Evolutionary conservation across 345 rosid genomes (phyloP), one percentile per base, ranked within the genome.

Genomic region (Adansonia digitata): DNA sequence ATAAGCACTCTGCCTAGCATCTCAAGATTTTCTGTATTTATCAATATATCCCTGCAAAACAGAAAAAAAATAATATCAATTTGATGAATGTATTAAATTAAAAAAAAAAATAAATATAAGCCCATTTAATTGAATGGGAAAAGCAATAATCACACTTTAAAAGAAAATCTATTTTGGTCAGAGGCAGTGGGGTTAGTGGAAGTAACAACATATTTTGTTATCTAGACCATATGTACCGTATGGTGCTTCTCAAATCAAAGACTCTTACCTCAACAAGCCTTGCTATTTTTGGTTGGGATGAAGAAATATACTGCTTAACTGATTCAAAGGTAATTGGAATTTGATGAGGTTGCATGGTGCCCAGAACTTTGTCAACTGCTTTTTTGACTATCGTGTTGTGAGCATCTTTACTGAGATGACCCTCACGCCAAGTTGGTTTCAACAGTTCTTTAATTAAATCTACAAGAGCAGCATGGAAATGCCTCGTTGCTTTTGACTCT

Each of bases 351-450:
- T 84, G 88, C 69, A 95, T 61, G 69, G 88, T 80, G 67, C 84
- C 59, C 64, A 93, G 79, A 80, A 95, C 90, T 82, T 95, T 93
- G 49, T 90, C 97, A 61, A 83, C 80, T 60, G 94, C 84, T 75
- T 81, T 93, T 82, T 85, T 95, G 43, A 89, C 99, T 71, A 91
- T 83, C 72, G 76, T 80, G 82, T 91, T 91, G 83, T 91, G 97
- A 18, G 82, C 91, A 52, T 93, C 94, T 87, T 90, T 91, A 85
- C 84, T 89, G 43, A 95, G 88, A 80, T 77, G 90, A 64, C 98
- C 97, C 37, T 88, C 92, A 35, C 85, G 90, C 99, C 99, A 95
- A 35, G 81, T 61, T 43, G 99, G 99, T 84, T 88, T 90, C 85
- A 93, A 72, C 72, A 89, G 69, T 56, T 89, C 97, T 74, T 91